A percentile compares a stretch with the other conserved stretches of the same genome.
These are phyloP conservation scores for Rhodomyrtus tomentosa DNA, from an alignment of 345 rosid species.

Conservation along the genomic window DNA sequence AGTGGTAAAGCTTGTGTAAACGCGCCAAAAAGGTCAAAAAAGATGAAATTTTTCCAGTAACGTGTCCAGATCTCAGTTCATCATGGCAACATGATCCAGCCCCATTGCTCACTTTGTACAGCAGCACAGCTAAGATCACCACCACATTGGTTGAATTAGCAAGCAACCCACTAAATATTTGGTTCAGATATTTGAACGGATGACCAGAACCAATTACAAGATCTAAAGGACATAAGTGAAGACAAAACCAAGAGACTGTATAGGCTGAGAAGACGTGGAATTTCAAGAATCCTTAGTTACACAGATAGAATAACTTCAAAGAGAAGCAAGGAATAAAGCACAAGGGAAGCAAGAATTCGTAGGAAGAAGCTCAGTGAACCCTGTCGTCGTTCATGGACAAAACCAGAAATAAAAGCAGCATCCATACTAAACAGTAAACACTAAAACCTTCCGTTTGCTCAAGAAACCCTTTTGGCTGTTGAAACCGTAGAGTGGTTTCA, in stretches of 20 bases:
- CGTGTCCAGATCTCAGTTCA: neutral
- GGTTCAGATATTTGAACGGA: neutral
- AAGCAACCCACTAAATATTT: neutral
- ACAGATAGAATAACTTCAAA: neutral
- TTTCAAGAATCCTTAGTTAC: neutral
- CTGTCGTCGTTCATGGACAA: neutral
- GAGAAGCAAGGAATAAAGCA: neutral
- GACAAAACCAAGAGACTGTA: neutral
- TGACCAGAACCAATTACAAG: neutral
- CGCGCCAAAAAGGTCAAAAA: neutral
- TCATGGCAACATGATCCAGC: neutral
- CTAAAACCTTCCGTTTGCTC: no score
- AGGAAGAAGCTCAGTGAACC: neutral
- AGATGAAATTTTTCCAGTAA: neutral
- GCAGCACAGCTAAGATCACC: neutral
- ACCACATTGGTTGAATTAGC: neutral
- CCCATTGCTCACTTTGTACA: neutral
- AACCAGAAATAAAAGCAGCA: neutral
- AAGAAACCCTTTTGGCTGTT: no score
- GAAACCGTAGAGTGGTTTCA: neutral
- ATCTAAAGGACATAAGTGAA: neutral
- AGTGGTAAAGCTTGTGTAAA: neutral
- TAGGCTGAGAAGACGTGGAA: neutral
- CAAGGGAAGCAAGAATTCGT: neutral
- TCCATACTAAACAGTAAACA: neutral